Evolutionary conservation across 2,329 filamentous ascomycete genomes (phyloP).

Genomic region (Phialophora macrospora): DNA sequence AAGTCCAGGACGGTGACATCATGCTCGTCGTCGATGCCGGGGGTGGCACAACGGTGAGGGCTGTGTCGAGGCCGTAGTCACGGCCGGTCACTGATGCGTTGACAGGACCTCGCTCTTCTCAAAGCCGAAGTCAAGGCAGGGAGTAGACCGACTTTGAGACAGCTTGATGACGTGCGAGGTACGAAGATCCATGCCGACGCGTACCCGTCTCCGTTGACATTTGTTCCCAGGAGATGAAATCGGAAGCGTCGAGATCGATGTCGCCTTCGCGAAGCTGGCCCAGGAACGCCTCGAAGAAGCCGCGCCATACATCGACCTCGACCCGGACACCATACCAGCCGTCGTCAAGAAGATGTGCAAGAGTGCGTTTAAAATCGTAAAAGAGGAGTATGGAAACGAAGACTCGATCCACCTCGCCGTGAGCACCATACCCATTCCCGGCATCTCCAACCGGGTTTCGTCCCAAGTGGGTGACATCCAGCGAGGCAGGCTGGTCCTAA

Average conservation of each 20-base stretch:
- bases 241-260: constrained; percentile 13
- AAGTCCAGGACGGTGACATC: constrained; percentile 48
- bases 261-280: constrained; percentile 11
- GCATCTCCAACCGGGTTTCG: neutral
- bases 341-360: constrained; percentile 15
- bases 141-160: constrained; percentile 11
- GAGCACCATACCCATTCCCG: constrained; percentile 10
- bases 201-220: neutral
- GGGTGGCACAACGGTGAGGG: constrained; percentile 51
- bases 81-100: neutral
- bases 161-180: constrained; percentile 19
- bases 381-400: constrained; percentile 11
- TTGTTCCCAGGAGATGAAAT: constrained; percentile 6
- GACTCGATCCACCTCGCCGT: constrained; percentile 9
- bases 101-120: constrained; percentile 12
- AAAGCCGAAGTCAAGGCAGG: constrained; percentile 7
- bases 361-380: constrained; percentile 7
- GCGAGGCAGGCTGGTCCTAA: constrained; percentile 3
- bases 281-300: constrained; percentile 6
- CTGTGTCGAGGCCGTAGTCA: neutral
- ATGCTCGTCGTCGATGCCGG: constrained; percentile 58
- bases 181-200: neutral
- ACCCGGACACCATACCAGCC: constrained; percentile 4
- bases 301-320: constrained; percentile 12
- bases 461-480: constrained; percentile 9